Base-by-base conservation (phyloP, 192 early-diverging fungal genomes). In the Backusella luteola region DNA sequence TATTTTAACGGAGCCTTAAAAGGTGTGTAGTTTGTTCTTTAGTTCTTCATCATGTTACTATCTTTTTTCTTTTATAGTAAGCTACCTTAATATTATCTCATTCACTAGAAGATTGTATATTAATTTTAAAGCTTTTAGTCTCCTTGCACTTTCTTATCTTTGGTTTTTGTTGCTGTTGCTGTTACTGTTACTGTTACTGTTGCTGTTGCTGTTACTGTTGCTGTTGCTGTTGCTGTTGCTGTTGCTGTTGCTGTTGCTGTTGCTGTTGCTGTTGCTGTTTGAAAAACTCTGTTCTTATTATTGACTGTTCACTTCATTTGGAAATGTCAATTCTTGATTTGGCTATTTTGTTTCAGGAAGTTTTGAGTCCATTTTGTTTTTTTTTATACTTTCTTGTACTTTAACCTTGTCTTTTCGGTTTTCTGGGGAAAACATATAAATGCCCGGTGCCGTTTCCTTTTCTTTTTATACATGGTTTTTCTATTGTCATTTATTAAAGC, bases 1-100 rank as follows among this genome's bases (percentile, higher is more conserved):
- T 59, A 59, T 59, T 59, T 59, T 59, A 59, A 59, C 53, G 53
- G 53, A 59, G 53, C 53, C 53, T 59, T 59, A 59, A 59, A 59
- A 49, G 15, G 38, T 49, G 17, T 49, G 19, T 19, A 4, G 46
- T 19, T 49, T 19, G 2, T 49, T 49, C 46, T 49, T 49, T 49
- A 19, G 46, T 17, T 59, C 23, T 23, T 59, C 53, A 59, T 26
- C 53, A 21, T 59, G 15, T n/a, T 49, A 49, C 46, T 49, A 49
- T 6, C 0, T 3, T 32, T 32, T 14, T 44, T 44, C 3, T 17
- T n/a, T 21, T 49, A 49, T 19, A 49, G 46, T 49, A n/a, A 49
- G 46, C 19, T 7, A 49, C 46, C n/a, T 7, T n/a, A 21, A n/a
- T n/a, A n/a, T 17, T 6, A n/a, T 49, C 17, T 49, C n/a, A 8